Percentiles rank a stretch among this genome's conserved stretches.
These are phyloP conservation scores for Globisporangium lucens DNA, from an alignment of 352 stramenopile species.

Conservation along the genomic window DNA sequence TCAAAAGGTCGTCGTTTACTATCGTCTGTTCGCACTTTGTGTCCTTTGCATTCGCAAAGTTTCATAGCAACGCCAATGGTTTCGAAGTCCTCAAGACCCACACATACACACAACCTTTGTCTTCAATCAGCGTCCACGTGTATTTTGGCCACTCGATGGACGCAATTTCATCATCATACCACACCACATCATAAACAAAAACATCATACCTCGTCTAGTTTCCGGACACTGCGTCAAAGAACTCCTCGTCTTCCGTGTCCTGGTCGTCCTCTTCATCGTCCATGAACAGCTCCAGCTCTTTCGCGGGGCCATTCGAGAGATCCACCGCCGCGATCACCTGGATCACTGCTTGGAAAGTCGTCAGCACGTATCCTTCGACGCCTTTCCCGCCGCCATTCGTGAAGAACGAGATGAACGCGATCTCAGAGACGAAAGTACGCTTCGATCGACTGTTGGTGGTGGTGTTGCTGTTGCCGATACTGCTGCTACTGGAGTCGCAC, in stretches of 20 bases:
- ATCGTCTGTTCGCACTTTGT: too few species aligned
- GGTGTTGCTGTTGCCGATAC: background rate
- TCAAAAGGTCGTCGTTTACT: too few species aligned
- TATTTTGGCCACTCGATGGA: background rate
- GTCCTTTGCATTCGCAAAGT: too few species aligned
- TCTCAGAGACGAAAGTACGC: slow-evolving; percentile 60
- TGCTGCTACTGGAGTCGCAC: slow-evolving; percentile 8
- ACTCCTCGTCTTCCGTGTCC: slow-evolving; percentile 38
- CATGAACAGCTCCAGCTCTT: slow-evolving; percentile 56
- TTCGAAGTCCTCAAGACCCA: too few species aligned
- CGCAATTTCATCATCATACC: background rate
- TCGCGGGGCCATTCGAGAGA: slow-evolving; percentile 40
- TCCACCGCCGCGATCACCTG: slow-evolving; percentile 71
- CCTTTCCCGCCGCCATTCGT: slow-evolving; percentile 71
- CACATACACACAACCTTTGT: background rate
- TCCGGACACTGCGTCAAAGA: slow-evolving; percentile 46
- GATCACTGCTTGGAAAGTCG: slow-evolving; percentile 67
- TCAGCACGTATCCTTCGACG: slow-evolving; percentile 76
- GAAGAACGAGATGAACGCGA: slow-evolving; percentile 77
- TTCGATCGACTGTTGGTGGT: background rate
- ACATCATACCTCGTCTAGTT: background rate
- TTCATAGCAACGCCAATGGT: too few species aligned
- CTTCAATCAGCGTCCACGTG: background rate
- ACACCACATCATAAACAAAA: background rate
- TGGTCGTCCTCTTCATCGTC: slow-evolving; percentile 30